phyloP scores from a whole-genome alignment of 2,329 filamentous ascomycete genomes.

The Trichoderma semiorbis region DNA sequence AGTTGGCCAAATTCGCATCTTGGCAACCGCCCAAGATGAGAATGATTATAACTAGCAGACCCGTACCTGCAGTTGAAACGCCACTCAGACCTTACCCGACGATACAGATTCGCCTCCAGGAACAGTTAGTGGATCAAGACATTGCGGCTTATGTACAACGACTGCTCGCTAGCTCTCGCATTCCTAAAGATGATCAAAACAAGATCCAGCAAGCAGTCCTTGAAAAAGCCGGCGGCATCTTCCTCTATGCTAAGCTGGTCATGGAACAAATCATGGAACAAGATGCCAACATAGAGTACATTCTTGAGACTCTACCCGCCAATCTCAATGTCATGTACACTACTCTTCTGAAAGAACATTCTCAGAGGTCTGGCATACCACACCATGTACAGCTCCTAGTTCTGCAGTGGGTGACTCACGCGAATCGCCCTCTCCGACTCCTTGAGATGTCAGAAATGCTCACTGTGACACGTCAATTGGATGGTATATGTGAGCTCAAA shows the following conservation, averaged over 20 bases:
- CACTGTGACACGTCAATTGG: conserved; percentile 7
- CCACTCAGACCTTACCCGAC: conserved; percentile 25
- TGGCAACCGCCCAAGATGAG: conserved; percentile 34
- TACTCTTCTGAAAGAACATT: conserved; percentile 37
- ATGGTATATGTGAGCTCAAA: background rate
- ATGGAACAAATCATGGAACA: conserved; percentile 36
- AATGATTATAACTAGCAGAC: conserved; percentile 42
- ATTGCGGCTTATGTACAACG: conserved; percentile 36
- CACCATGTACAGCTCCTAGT: conserved; percentile 36
- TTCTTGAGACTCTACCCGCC: conserved; percentile 33
- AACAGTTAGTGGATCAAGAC: conserved; percentile 36
- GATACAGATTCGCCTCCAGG: conserved; percentile 36
- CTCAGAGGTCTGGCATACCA: conserved; percentile 30
- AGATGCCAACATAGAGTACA: conserved; percentile 24
- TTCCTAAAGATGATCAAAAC: conserved; percentile 20
- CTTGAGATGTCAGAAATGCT: conserved; percentile 39
- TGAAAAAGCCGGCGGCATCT: conserved; percentile 39
- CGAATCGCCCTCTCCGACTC: conserved; percentile 39
- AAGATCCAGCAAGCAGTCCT: conserved; percentile 29
- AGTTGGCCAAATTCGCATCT: conserved; percentile 31
- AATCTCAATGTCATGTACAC: conserved; percentile 40
- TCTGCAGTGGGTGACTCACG: conserved; percentile 40
- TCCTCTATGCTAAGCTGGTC: conserved; percentile 43
- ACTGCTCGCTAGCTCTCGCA: conserved; percentile 14
- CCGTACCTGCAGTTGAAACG: conserved; percentile 28